Percentiles rank a stretch among this genome's conserved stretches.
Evolutionary conservation across 176 grass and related monocot species (phyloP).

Genomic region (Carex pumila): DNA sequence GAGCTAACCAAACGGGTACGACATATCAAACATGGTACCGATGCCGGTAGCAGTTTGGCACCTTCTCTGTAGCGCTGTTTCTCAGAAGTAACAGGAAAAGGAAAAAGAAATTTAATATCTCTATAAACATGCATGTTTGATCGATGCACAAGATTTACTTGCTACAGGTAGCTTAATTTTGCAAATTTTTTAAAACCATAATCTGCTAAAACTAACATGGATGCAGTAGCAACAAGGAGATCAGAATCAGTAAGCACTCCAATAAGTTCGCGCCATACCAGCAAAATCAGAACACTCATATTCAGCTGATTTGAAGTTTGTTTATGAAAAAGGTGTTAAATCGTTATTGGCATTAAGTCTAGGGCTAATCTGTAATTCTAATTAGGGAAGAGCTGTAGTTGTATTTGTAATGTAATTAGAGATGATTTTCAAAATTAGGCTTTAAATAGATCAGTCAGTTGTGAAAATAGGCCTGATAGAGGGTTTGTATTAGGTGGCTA

Average conservation of each 20-base stretch:
- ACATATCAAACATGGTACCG: not conserved
- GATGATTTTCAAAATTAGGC: not conserved
- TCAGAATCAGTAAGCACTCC: not conserved
- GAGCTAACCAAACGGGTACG: constrained; percentile 26
- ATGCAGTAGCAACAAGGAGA: not conserved
- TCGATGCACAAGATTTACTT: not conserved
- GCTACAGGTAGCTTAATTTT: not conserved
- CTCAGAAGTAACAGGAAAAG: not conserved
- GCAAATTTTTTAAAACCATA: not conserved
- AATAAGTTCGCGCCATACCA: not conserved
- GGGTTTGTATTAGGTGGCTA: not conserved
- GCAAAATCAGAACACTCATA: not conserved
- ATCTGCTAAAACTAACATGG: not conserved
- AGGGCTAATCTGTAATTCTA: not conserved
- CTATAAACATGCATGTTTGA: not conserved
- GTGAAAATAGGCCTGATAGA: not conserved
- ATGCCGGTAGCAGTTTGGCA: constrained; percentile 39
- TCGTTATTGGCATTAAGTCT: constrained; percentile 31
- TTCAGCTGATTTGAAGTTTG: not conserved
- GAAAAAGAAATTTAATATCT: not conserved
- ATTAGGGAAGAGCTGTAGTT: not conserved
- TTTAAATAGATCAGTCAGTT: not conserved
- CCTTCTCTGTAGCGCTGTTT: not conserved
- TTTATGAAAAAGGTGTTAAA: constrained; percentile 20
- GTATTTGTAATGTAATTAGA: not conserved